These are phyloP conservation scores for Rhizopogon salebrosus DNA, from an alignment of 768 basidiomycete species.

Conservation along the genomic window DNA sequence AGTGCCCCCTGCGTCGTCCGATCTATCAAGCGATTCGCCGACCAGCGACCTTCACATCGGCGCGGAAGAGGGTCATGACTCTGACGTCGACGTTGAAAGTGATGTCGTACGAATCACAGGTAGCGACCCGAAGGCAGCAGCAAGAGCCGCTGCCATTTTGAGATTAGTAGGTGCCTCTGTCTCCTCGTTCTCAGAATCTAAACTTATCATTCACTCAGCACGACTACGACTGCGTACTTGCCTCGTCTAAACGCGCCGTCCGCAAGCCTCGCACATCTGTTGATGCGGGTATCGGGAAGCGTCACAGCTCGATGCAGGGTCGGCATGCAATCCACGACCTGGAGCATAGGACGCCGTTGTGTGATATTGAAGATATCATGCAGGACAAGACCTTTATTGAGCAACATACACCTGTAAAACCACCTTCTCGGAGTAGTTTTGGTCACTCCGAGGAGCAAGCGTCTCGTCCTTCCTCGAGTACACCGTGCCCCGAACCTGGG, in stretches of 20 bases:
- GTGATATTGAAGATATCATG: conserved; percentile 24
- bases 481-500: background rate
- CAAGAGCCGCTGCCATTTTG: conserved; percentile 88
- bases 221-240: conserved; percentile 74
- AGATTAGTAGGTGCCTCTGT: conserved; percentile 57
- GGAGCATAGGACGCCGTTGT: conserved; percentile 23
- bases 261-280: conserved; percentile 34
- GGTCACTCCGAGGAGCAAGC: background rate
- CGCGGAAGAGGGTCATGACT: conserved; percentile 19
- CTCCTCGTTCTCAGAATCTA: background rate
- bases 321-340: conserved; percentile 8
- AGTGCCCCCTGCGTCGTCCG: background rate
- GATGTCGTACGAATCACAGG: conserved; percentile 79
- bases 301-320: conserved; percentile 4
- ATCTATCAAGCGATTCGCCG: background rate
- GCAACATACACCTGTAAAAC: conserved; percentile 15
- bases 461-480: background rate
- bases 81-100: conserved; percentile 29
- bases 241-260: conserved; percentile 26
- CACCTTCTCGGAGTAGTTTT: background rate
- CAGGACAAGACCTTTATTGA: conserved; percentile 15
- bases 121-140: conserved; percentile 80
- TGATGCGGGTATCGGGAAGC: conserved; percentile 27
- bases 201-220: conserved; percentile 43
- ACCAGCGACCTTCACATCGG: background rate